Percentiles rank a stretch among this genome's conserved stretches.
Evolutionary conservation across 768 basidiomycete species (phyloP).

Genomic region (Boletus reticuloceps): DNA sequence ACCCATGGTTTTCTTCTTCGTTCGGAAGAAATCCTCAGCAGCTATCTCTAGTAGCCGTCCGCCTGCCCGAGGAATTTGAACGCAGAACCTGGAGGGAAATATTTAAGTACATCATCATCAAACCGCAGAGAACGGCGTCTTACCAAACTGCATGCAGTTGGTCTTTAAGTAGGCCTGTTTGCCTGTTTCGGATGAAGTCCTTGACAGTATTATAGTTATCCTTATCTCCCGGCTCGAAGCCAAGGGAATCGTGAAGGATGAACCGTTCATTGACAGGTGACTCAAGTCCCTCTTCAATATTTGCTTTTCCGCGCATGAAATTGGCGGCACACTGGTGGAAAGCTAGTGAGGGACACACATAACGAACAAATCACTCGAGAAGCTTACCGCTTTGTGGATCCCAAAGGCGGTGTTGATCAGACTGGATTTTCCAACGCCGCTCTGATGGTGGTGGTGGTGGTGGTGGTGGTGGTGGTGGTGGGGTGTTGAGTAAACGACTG

Average conservation of each 20-base stretch:
- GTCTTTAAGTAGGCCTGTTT: not conserved
- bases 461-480: not conserved
- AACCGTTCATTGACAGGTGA: not conserved
- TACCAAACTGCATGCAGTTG: conserved; percentile 2
- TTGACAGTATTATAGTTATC: not conserved
- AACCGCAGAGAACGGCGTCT: not conserved
- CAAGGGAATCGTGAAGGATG: conserved; percentile 1
- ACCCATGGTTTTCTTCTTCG: not conserved
- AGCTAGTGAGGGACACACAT: not conserved
- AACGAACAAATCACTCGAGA: not conserved
- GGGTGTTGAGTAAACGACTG: not conserved
- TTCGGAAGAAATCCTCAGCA: not conserved
- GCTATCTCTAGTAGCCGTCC: not conserved
- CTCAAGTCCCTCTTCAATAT: not conserved
- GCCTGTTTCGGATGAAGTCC: not conserved
- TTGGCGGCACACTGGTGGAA: not conserved
- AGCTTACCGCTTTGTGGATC: not conserved
- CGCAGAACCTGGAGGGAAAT: not conserved
- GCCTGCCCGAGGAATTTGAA: not conserved
- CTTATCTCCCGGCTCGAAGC: conserved; percentile 1
- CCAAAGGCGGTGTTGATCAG: not conserved
- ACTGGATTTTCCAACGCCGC: not conserved
- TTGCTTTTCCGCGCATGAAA: not conserved
- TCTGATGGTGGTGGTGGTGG: not conserved
- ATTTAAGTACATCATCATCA: not conserved